Base-by-base conservation (phyloP, 768 basidiomycete species). In the Pisolithus tinctorius region DNA sequence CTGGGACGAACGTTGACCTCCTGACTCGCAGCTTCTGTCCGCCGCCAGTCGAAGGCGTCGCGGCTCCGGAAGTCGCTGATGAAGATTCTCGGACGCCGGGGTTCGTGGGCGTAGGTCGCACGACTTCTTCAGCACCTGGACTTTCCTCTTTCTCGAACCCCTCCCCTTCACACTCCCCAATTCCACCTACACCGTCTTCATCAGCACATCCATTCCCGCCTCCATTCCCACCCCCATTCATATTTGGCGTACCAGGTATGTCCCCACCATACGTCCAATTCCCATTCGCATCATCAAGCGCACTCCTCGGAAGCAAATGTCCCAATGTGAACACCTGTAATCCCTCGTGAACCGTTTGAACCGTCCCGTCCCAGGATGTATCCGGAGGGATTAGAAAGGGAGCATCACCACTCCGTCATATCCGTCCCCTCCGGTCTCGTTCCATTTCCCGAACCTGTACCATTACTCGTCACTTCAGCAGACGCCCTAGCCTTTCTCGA, bases 251-350 rank as follows among this genome's bases (percentile, higher is more conserved):
- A 40, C 45, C 45, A 47, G n/a, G 30, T 20, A 36, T 47, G 6
- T 67, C 63, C 2, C 57, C 66, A 47, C 82, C 78, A 62, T 79
- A 83, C 25, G 70, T 74, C 84, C 84, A 87, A 50, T 78, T 80
- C 16, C 79, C 84, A 40, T 77, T 78, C 37, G 60, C 66, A 60
- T 81, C 80, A 23, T 75, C 77, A 47, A 70, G 63, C 40, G 67
- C 67, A 53, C 74, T 73, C 51, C 79, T 70, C 13, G 87, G 87
- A 56, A 88, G 71, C 23, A 89, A 68, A 63, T 88, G 87, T 0
- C 88, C 87, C 4, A 90, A 78, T 1, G 88, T 90, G 62, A 87
- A 87, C 48, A 89, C 86, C 63, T 88, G 85, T 48, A 90, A 65
- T 4, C 85, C 87, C 58, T 85, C 79, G 53, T 87, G 84, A 40